These are phyloP conservation scores for Trichoderma orchidacearum DNA, from an alignment of 495 filamentous ascomycete species.

Conservation along the genomic window DNA sequence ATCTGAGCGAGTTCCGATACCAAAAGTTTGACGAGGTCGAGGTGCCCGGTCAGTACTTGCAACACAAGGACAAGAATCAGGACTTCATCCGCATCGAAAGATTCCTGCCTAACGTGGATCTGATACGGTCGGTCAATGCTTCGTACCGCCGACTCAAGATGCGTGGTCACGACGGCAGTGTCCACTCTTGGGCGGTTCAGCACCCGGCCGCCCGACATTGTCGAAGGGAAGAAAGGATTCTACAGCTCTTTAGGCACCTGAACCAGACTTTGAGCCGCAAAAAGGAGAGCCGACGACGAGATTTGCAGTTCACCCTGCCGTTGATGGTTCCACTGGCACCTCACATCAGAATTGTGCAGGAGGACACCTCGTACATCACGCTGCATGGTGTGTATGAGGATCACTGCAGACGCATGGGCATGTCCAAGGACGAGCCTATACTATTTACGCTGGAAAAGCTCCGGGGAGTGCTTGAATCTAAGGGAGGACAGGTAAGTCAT, in stretches of 20 bases:
- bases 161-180: slow-evolving; percentile 90
- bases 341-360: slow-evolving; percentile 83
- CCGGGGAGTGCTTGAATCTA: slow-evolving; percentile 56
- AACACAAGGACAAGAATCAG: slow-evolving; percentile 95
- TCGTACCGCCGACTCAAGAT: slow-evolving; percentile 91
- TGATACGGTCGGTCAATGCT: slow-evolving; percentile 74
- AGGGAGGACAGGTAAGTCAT: slow-evolving; percentile 38
- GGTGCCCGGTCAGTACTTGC: slow-evolving; percentile 90
- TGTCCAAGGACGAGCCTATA: slow-evolving; percentile 89
- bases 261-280: slow-evolving; percentile 79
- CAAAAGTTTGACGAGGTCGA: slow-evolving; percentile 98
- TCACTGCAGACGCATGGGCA: slow-evolving; percentile 71
- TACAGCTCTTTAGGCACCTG: slow-evolving; percentile 97
- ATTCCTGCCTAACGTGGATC: slow-evolving; percentile 86
- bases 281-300: slow-evolving; percentile 86
- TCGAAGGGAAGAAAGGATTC: slow-evolving; percentile 82
- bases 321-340: slow-evolving; percentile 90
- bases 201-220: slow-evolving; percentile 86
- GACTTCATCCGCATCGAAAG: slow-evolving; percentile 95
- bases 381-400: slow-evolving; percentile 93
- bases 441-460: slow-evolving; percentile 92
- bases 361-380: slow-evolving; percentile 87
- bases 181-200: slow-evolving; percentile 91
- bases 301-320: slow-evolving; percentile 90
- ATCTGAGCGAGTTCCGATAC: slow-evolving; percentile 92